Evolutionary conservation across 306 rosid genomes (phyloP).

Genomic region (Cicer arietinum): DNA sequence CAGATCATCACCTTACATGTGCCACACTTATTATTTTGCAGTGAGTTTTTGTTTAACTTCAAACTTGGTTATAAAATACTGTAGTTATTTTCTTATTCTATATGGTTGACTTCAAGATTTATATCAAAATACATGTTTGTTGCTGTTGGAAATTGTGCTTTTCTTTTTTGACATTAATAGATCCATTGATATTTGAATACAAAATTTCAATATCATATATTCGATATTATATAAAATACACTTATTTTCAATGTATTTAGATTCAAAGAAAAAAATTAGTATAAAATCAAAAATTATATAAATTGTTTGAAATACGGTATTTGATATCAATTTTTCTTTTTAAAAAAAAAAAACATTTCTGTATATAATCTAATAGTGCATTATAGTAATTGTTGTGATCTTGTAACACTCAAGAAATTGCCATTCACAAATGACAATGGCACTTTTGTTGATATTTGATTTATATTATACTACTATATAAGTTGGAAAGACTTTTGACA

Average conservation of each 20-base stretch:
- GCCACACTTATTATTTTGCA: constrained; percentile 7
- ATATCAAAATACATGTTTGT: background rate
- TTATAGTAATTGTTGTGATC: no score
- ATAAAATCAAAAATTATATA: no score
- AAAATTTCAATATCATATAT: no score
- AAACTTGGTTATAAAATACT: background rate
- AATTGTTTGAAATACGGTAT: no score
- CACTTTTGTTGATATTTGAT: background rate
- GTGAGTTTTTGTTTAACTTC: constrained; percentile 8
- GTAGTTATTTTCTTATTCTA: background rate
- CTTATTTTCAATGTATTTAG: no score
- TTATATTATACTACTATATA: background rate
- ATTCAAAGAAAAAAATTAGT: no score
- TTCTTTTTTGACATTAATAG: background rate
- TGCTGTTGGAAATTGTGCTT: constrained; percentile 1
- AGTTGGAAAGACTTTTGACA: background rate
- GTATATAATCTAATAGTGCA: background rate
- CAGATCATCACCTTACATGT: background rate
- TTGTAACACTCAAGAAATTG: background rate
- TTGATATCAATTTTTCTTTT: no score
- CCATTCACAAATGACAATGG: background rate
- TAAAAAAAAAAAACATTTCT: no score
- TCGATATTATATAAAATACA: no score
- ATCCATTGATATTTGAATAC: no score
- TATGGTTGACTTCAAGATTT: background rate